phyloP scores from a whole-genome alignment of 2,329 filamentous ascomycete genomes.

The Neoarthrinium moseri region DNA sequence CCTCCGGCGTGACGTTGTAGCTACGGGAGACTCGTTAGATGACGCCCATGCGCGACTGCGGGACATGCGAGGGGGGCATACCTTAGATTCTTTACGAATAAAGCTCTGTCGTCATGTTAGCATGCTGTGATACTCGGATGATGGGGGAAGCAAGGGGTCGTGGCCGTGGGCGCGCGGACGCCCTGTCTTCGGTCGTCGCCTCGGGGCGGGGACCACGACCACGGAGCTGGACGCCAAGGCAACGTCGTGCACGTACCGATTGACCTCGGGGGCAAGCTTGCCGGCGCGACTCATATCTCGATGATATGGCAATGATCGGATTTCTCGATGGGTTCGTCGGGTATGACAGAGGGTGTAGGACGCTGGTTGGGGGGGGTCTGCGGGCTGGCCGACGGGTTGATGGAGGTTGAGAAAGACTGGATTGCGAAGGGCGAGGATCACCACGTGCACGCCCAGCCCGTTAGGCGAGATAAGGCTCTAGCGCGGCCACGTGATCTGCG shows the following conservation, averaged over 20 bases:
- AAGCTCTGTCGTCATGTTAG: constrained; percentile 65
- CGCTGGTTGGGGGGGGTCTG: constrained; percentile 5
- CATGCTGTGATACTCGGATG: constrained; percentile 8
- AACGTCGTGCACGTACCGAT: constrained; percentile 66
- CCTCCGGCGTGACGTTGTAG: constrained; percentile 98
- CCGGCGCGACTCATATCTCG: constrained; percentile 93
- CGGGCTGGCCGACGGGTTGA: constrained; percentile 6
- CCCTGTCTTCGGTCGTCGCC: constrained; percentile 4
- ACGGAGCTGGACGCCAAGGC: background rate
- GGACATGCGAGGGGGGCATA: constrained; percentile 49
- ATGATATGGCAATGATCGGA: constrained; percentile 27
- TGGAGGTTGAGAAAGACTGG: background rate
- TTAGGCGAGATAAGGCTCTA: too few relatives aligned
- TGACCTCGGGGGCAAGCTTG: constrained; percentile 99
- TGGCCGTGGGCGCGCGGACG: too few relatives aligned
- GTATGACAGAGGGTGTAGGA: background rate
- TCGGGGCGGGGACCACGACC: constrained; percentile 10
- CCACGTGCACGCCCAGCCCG: background rate
- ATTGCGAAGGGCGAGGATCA: background rate
- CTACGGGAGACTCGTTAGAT: constrained; percentile 43
- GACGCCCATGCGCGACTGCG: background rate
- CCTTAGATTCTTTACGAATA: constrained; percentile 99
- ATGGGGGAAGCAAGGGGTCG: constrained; percentile 3
- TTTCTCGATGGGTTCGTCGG: constrained; percentile 6
- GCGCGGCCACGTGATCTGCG: too few relatives aligned